Base-by-base conservation (phyloP, 169 alveolate species). In the Eimeria zaria region DNA sequence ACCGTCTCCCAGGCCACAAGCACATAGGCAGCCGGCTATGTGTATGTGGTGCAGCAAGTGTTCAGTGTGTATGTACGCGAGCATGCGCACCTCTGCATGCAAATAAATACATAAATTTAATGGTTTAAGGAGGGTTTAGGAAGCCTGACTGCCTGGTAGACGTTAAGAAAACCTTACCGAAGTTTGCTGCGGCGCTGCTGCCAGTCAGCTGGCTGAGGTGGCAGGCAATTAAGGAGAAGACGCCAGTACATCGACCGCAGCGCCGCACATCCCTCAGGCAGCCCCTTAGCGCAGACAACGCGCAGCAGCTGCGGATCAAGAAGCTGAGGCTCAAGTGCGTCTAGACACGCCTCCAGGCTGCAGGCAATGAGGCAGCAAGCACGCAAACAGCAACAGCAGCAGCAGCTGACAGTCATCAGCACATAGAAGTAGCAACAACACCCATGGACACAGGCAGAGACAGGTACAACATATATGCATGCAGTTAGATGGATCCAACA, bases 181-280 rank as follows among this genome's bases (percentile, higher is more conserved):
- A 69, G 84, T 22, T 39, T 89, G 48, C 87, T 46, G 74, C 84
- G 95, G 39, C 44, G 88, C 55, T 89, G 73, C 88, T 89, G 83
- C 97, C 97, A 95, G 24, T 53, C 81, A 20, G 97, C 33, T 46
- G 71, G 69, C 41, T 85, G 74, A 20, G 55, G 91, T 53, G 97
- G 85, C 85, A 95, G 91, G 39, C 74, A 95, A 55, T 90, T 62
- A 7, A 95, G 91, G 48, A 95, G 95, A 20, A 95, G 41, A 4
- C 91, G 78, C 97, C 97, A 95, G 91, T 85, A 84, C 5, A 95
- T n/a, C 22, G 97, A 90, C 12, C 97, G 89, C 69, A 95, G 69
- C n/a, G 97, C 97, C 3, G 97, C 95, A 69, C 90, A 95, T 14
- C 81, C 89, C 69, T 95, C 97, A 22, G 97, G 97, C 80, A 95